Evolutionary conservation across 1,139 yeast genomes (phyloP).

Genomic region (Petasospora rhodanensis): DNA sequence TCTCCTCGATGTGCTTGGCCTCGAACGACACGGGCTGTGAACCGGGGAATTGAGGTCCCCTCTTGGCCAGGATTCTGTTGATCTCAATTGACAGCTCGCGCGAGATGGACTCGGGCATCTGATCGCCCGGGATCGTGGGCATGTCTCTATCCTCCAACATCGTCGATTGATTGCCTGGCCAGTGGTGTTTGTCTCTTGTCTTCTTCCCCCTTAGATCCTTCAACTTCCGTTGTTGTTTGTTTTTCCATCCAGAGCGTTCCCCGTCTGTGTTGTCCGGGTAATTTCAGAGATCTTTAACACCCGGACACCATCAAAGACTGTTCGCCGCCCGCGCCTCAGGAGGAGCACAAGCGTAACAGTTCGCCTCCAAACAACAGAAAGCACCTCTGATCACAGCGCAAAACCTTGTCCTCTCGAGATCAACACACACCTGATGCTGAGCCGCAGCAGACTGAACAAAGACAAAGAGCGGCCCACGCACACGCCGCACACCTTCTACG

Average conservation of each 20-base stretch:
- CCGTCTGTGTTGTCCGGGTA: too few relatives aligned
- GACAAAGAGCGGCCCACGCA: slow-evolving; percentile 1
- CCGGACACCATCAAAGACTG: too few relatives aligned
- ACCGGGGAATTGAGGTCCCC: slow-evolving; percentile 65
- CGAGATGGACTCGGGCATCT: slow-evolving; percentile 67
- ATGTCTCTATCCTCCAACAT: slow-evolving; percentile 40
- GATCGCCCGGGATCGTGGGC: slow-evolving; percentile 81
- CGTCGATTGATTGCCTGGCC: background rate
- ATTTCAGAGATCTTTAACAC: too few relatives aligned
- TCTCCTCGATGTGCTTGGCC: slow-evolving; percentile 61
- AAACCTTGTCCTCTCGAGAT: too few relatives aligned
- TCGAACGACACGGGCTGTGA: slow-evolving; percentile 95
- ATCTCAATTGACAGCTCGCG: slow-evolving; percentile 66
- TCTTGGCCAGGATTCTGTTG: slow-evolving; percentile 57
- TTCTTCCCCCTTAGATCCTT: background rate
- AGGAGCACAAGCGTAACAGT: too few relatives aligned
- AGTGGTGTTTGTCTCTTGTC: background rate
- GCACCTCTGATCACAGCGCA: too few relatives aligned
- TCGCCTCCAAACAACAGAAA: too few relatives aligned
- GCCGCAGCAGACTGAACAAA: too few relatives aligned
- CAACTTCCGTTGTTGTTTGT: background rate
- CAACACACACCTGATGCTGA: too few relatives aligned
- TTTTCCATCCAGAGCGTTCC: too few relatives aligned
- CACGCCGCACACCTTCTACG: too few relatives aligned
- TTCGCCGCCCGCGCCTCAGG: too few relatives aligned